Base-by-base conservation (phyloP, 1,284 basidiomycete species). In the Irpex lacteus region DNA sequence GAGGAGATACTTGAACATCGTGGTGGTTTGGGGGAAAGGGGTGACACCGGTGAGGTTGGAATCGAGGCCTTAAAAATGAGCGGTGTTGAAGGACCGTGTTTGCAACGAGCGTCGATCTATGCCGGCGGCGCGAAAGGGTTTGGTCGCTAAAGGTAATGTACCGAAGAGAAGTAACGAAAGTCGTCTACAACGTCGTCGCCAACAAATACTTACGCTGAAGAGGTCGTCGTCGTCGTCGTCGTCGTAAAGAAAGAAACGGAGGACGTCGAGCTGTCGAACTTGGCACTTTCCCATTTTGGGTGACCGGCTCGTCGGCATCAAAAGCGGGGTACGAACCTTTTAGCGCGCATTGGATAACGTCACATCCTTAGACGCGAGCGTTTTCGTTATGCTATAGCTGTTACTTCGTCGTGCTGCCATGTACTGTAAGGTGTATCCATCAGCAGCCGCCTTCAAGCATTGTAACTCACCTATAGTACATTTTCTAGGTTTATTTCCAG, bases 1-100 rank as follows among this genome's bases (percentile, higher is more conserved):
- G 32, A 71, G 52, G 32, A 66, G 40, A 36, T 18, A 40, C 34
- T 63, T 44, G 52, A 67, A 60, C 70, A 71, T 69, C 53, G 61
- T 59, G 59, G 61, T 59, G 57, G 36, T 59, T 21, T 9, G 40
- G 15, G 32, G 32, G 34, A 34, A 56, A 36, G 54, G 34, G 34
- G 26, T 26, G 54, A 15, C 54, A 21, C 11, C 7, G 21, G 54
- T 8, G 19, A 19, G 26, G 26, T 26, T 26, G 6, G n/a, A 52
- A 21, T 52, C n/a, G 50, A 18, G 32, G n/a, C 13, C 19, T 56
- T 56, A 13, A 21, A 56, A 56, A 56, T 26, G 50, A 56, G 54
- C 26, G 54, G 54, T 15, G 54, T 52, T 52, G 34, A 56, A 56
- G 34, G 54, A 56, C 54, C 54, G 54, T 56, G 54, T 56, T 13